Conservation (phyloP, 1,139 yeast species). For the Pichia sp. region DNA sequence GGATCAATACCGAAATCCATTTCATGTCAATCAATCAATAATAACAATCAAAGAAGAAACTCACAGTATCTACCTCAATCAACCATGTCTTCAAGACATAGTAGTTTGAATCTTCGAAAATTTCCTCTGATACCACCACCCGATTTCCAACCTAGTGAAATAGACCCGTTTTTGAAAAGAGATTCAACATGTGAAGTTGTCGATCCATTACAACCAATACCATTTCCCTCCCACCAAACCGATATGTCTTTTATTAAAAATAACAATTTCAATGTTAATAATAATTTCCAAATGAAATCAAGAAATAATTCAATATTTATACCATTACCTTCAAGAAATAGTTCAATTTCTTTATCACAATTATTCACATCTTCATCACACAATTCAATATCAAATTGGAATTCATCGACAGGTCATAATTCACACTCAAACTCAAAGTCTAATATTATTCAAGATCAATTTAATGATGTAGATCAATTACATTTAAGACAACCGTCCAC, state of each 20-base stretch:
- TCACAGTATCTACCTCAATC: conserved; percentile 1
- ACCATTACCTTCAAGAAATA: conserved; percentile 1
- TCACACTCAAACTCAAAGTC: background rate
- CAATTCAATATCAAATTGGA: background rate
- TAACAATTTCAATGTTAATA: too few species aligned
- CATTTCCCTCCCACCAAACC: background rate
- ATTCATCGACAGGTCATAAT: background rate
- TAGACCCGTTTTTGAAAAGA: conserved; percentile 39
- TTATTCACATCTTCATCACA: background rate
- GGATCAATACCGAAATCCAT: background rate
- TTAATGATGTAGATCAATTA: background rate
- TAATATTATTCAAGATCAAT: background rate
- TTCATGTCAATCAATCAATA: conserved; percentile 2
- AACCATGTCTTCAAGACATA: conserved; percentile 18
- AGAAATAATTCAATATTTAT: background rate
- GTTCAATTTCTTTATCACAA: conserved; percentile 6
- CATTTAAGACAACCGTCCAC: background rate
- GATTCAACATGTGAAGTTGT: conserved; percentile 29
- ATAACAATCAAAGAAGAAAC: background rate
- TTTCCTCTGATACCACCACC: conserved; percentile 24
- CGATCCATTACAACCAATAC: conserved; percentile 5
- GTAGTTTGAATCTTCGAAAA: conserved; percentile 22
- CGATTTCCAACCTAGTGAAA: conserved; percentile 34
- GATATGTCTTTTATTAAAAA: background rate
- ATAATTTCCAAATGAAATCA: background rate